phyloP scores from a whole-genome alignment of 73 alveolate species.

The Paramecium pentaurelia region DNA sequence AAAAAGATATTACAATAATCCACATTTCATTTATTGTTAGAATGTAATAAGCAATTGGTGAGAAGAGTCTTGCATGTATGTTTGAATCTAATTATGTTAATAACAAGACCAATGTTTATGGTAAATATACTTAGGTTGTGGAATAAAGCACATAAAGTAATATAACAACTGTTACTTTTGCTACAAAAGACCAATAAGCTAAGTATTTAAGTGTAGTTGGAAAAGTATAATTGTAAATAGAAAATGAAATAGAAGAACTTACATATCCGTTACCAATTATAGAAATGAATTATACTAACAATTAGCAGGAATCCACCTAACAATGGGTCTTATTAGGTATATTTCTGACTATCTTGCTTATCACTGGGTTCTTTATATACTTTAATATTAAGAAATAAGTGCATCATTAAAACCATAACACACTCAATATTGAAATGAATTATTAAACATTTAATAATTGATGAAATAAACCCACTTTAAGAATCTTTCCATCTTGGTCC shows the following conservation, averaged over 20 bases:
- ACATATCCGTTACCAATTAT: neutral
- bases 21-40: neutral
- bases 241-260: neutral
- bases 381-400: neutral
- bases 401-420: neutral
- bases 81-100: constrained; percentile 4
- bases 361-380: neutral
- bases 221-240: neutral
- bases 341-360: neutral
- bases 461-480: neutral
- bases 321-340: neutral
- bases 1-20: neutral
- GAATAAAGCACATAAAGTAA: neutral
- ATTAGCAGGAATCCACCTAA: neutral
- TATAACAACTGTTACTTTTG: neutral
- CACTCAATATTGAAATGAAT: constrained; percentile 7
- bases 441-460: constrained; percentile 37
- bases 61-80: neutral
- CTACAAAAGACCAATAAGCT: neutral
- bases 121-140: neutral
- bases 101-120: neutral
- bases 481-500: neutral
- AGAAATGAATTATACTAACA: neutral
- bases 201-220: neutral
- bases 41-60: neutral